These are phyloP conservation scores for Paecilomyces sp. DNA, from an alignment of 2,329 filamentous ascomycete genomes.

Conservation along the genomic window DNA sequence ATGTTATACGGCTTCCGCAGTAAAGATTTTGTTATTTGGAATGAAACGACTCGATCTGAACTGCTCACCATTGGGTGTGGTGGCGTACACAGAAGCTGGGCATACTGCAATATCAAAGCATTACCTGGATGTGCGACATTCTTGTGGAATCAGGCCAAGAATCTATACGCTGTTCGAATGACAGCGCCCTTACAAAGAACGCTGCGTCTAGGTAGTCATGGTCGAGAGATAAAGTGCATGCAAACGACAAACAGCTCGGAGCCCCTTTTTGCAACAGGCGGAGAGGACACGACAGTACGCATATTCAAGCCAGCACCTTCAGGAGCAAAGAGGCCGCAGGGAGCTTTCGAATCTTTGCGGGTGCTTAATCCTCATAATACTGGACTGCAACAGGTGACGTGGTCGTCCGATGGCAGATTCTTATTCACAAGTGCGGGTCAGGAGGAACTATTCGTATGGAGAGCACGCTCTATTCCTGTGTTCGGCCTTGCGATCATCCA, in stretches of 20 bases:
- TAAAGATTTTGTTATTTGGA: conserved; percentile 74
- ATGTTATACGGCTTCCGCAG: conserved; percentile 75
- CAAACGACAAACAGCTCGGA: conserved; percentile 35
- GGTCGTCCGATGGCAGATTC: conserved; percentile 59
- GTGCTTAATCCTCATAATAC: conserved; percentile 71
- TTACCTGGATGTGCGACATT: conserved; percentile 45
- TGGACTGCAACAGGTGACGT: conserved; percentile 74
- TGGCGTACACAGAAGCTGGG: conserved; percentile 73
- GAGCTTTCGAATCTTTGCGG: conserved; percentile 46
- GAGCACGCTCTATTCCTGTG: conserved; percentile 49
- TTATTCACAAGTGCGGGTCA: conserved; percentile 81
- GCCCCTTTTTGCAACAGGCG: conserved; percentile 56
- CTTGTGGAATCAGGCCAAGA: conserved; percentile 66
- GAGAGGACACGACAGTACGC: conserved; percentile 67
- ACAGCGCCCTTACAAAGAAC: conserved; percentile 34
- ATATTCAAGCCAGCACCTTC: conserved; percentile 44
- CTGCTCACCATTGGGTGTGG: conserved; percentile 71
- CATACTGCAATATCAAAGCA: conserved; percentile 36
- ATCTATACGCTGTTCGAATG: conserved; percentile 41
- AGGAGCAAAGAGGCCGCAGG: conserved; percentile 10
- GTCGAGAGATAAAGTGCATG: conserved; percentile 70
- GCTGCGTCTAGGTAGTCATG: conserved; percentile 68
- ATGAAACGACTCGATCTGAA: conserved; percentile 64
- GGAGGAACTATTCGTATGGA: conserved; percentile 88
- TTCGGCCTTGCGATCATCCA: conserved; percentile 48